Base-by-base conservation (phyloP, 192 early-diverging fungal species). In the Mortierella antarctica region DNA sequence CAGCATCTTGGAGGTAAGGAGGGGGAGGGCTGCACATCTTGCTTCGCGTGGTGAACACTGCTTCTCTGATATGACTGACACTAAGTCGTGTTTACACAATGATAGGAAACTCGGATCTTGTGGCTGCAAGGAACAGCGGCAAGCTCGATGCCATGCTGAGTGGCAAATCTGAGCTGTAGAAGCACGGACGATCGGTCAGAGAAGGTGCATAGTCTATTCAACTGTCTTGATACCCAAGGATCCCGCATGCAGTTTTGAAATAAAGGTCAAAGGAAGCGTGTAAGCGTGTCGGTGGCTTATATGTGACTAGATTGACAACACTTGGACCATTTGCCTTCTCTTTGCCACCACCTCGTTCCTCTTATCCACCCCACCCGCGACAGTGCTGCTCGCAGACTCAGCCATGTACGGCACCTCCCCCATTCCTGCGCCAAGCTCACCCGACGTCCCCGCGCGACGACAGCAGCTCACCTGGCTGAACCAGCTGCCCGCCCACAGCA, bases 1-100 rank as follows among this genome's bases (percentile, higher is more conserved):
- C 74, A 88, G 54, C 90, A 91, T 57, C 56, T 91, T 53, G 90
- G 89, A 67, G 90, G 90, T 80, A 72, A 49, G 68, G 6, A 6
- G 8, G 5, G 51, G 17, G 45, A 56, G 11, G 20, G 49, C 9
- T 0, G 17, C 57, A 42, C 10, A 53, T 42, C 31, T 47, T 67
- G 20, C 2, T 11, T 45, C 31, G 31, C 31, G n/a, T n/a, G 31
- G 31, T 31, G 31, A 2, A 31, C 31, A 3, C 54, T 12, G 20
- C 31, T 4, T 23, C 18, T n/a, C 18, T 13, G 14, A 56, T 23
- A 11, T 21, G 5, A 31, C 31, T 31, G 31, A 31, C 31, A 31
- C 31, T 31, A 3, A 31, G 31, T 53, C 41, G 21, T 40, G 12
- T 53, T 11, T 53, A 20, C 21, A 11, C 11, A 6, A 48, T 47